phyloP scores from a whole-genome alignment of 2,329 filamentous ascomycete genomes.

The Cladobotryum mycophilum region DNA sequence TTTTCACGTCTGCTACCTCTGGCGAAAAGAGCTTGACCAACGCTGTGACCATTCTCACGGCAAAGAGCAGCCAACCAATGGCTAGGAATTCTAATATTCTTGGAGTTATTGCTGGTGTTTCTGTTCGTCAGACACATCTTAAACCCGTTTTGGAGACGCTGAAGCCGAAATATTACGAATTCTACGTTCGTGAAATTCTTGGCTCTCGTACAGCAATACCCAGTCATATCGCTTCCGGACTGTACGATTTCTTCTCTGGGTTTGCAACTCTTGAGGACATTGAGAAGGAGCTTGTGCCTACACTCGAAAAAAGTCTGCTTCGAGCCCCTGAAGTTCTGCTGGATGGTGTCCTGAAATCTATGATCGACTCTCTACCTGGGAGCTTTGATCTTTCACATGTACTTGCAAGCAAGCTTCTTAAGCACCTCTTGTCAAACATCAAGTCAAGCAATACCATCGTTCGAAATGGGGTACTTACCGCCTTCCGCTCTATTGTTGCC shows the following conservation, averaged over 20 bases:
- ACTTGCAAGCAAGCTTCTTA: slow-evolving; percentile 67
- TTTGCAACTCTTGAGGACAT: slow-evolving; percentile 73
- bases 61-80: slow-evolving; percentile 57
- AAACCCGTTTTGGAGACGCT: slow-evolving; percentile 55
- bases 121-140: slow-evolving; percentile 60
- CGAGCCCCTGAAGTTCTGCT: slow-evolving; percentile 86
- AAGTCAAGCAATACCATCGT: slow-evolving; percentile 83
- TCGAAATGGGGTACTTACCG: slow-evolving; percentile 66
- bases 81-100: slow-evolving; percentile 71
- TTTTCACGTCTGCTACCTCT: slow-evolving; percentile 54
- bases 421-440: slow-evolving; percentile 80
- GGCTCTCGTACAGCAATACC: slow-evolving; percentile 69
- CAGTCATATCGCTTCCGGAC: slow-evolving; percentile 61
- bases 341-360: slow-evolving; percentile 66
- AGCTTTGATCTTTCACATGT: slow-evolving; percentile 71
- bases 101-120: slow-evolving; percentile 82
- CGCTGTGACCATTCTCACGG: slow-evolving; percentile 60
- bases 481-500: slow-evolving; percentile 64
- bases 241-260: slow-evolving; percentile 74
- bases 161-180: slow-evolving; percentile 70
- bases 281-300: slow-evolving; percentile 66
- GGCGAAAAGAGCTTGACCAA: slow-evolving; percentile 55
- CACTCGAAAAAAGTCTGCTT: slow-evolving; percentile 82
- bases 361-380: slow-evolving; percentile 63
- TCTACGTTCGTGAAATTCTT: slow-evolving; percentile 79